phyloP scores from a whole-genome alignment of 345 rosid genomes.

The Laguncularia racemosa region DNA sequence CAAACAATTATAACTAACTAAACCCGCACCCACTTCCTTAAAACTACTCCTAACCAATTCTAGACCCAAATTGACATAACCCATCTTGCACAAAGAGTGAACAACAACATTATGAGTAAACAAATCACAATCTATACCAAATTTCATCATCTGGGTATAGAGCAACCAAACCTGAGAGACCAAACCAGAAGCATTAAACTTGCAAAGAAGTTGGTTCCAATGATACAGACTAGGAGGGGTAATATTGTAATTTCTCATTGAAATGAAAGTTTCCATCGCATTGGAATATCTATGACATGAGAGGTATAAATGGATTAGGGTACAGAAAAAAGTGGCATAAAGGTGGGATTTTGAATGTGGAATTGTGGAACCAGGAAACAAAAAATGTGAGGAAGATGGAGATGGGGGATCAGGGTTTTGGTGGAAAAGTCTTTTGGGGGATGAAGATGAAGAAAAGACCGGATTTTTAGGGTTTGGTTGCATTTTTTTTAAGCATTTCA shows the following conservation, averaged over 20 bases:
- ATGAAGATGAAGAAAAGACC: too few species aligned
- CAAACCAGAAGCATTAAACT: conserved; percentile 51
- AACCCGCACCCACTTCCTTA: conserved; percentile 47
- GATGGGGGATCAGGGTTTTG: background rate
- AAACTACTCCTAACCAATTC: conserved; percentile 43
- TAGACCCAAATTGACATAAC: conserved; percentile 44
- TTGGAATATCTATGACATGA: conserved; percentile 49
- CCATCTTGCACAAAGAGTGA: conserved; percentile 75
- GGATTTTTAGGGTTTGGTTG: too few species aligned
- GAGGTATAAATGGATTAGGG: conserved; percentile 62
- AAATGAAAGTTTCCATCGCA: conserved; percentile 48
- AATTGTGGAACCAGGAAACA: background rate
- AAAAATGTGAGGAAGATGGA: background rate
- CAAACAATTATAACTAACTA: conserved; percentile 67
- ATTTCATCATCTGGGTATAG: conserved; percentile 57
- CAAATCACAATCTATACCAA: conserved; percentile 52
- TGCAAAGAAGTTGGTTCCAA: conserved; percentile 57
- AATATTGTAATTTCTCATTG: conserved; percentile 46
- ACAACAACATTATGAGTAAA: conserved; percentile 64
- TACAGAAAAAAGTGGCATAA: conserved; percentile 58
- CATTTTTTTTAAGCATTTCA: too few species aligned
- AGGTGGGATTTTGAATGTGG: conserved; percentile 23
- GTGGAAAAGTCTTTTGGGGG: background rate
- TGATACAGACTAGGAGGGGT: conserved; percentile 41
- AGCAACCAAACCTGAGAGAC: conserved; percentile 61